Conservation (phyloP, 495 filamentous ascomycete species). For the Pyronema domesticum region DNA sequence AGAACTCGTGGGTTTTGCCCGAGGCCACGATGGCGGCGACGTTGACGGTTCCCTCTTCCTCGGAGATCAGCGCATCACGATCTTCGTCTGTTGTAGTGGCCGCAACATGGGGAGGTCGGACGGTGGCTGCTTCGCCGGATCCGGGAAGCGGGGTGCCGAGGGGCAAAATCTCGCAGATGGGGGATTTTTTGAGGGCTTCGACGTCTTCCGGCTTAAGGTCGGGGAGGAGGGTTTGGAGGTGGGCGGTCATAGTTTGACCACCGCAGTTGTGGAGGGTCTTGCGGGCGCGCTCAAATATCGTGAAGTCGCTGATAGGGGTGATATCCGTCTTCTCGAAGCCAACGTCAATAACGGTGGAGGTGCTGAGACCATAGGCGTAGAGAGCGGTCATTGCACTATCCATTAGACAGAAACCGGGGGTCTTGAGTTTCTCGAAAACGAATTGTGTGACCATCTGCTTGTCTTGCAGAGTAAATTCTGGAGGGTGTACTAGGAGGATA, state of each 20-base stretch:
- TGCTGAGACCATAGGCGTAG: slow-evolving; percentile 62
- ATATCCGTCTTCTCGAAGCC: slow-evolving; percentile 82
- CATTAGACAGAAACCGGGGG: slow-evolving; percentile 70
- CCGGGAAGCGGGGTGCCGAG: slow-evolving; percentile 42
- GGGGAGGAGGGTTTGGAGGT: slow-evolving; percentile 51
- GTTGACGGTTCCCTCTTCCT: slow-evolving; percentile 74
- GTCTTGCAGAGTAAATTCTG: slow-evolving; percentile 69
- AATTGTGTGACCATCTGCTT: slow-evolving; percentile 72
- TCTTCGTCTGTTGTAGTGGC: slow-evolving; percentile 11
- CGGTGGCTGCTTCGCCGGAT: slow-evolving; percentile 25
- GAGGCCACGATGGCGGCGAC: slow-evolving; percentile 84
- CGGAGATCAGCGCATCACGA: slow-evolving; percentile 31
- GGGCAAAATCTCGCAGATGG: slow-evolving; percentile 74
- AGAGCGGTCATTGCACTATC: slow-evolving; percentile 66
- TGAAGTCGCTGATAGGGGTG: slow-evolving; percentile 65
- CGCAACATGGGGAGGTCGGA: slow-evolving; percentile 6
- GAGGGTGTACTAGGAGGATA: slow-evolving; percentile 70
- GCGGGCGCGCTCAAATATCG: slow-evolving; percentile 43
- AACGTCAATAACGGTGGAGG: slow-evolving; percentile 71
- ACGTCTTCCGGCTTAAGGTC: slow-evolving; percentile 50
- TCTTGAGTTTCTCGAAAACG: slow-evolving; percentile 93
- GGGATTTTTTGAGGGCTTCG: slow-evolving; percentile 79
- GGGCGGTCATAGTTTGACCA: slow-evolving; percentile 74
- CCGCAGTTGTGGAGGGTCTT: slow-evolving; percentile 52
- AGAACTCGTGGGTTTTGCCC: slow-evolving; percentile 78